These are phyloP conservation scores for Penicillium paneum DNA, from an alignment of 2,329 filamentous ascomycete species.

Conservation along the genomic window DNA sequence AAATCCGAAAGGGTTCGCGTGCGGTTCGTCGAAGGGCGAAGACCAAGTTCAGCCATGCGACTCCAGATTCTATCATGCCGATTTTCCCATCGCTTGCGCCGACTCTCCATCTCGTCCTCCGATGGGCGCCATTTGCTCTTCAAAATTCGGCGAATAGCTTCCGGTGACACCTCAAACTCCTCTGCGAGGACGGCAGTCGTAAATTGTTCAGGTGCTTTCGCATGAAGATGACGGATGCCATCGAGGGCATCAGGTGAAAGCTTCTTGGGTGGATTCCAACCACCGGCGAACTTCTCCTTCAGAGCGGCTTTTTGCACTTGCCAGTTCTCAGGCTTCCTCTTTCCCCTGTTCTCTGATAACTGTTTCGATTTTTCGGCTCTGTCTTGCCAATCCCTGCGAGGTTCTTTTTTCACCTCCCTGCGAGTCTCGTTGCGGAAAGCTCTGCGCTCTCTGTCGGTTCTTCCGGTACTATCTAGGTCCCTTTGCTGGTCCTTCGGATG, in stretches of 20 bases:
- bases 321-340: slow-evolving; percentile 58
- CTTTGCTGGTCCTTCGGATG: background rate
- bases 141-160: slow-evolving; percentile 83
- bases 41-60: slow-evolving; percentile 48
- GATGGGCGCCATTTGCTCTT: slow-evolving; percentile 52
- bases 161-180: slow-evolving; percentile 81
- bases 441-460: slow-evolving; percentile 8
- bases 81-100: slow-evolving; percentile 45
- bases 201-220: slow-evolving; percentile 72
- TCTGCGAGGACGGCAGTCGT: slow-evolving; percentile 69
- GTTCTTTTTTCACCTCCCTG: background rate
- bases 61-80: slow-evolving; percentile 47
- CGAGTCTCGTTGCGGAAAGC: slow-evolving; percentile 8
- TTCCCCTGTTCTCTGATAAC: slow-evolving; percentile 23
- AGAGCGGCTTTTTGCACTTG: slow-evolving; percentile 70
- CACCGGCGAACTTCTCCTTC: slow-evolving; percentile 70
- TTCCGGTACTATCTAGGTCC: background rate
- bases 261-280: slow-evolving; percentile 79
- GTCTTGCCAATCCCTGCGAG: slow-evolving; percentile 7
- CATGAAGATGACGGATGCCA: slow-evolving; percentile 81
- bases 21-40: slow-evolving; percentile 54
- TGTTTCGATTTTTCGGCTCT: slow-evolving; percentile 7
- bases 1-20: slow-evolving; percentile 25
- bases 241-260: slow-evolving; percentile 88
- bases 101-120: slow-evolving; percentile 38